A percentile compares a stretch with the other conserved stretches of the same genome.
Conservation (phyloP, 2,329 filamentous ascomycete genomes). For the Cercospora citrullina region DNA sequence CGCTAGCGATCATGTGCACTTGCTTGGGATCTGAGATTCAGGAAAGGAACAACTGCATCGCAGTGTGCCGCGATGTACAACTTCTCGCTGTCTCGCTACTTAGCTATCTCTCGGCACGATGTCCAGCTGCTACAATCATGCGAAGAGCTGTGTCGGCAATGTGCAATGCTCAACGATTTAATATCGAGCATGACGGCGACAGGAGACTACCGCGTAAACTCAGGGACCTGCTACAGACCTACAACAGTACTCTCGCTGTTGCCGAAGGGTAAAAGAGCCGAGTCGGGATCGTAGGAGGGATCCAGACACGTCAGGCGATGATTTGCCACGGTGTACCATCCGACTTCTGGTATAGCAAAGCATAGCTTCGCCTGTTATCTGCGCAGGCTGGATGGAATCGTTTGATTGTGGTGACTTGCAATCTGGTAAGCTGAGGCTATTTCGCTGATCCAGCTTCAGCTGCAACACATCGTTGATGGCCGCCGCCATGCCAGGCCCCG, state of each 20-base stretch:
- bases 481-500: not conserved
- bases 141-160: conserved; percentile 1
- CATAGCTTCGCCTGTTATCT: too few species aligned
- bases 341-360: too few species aligned
- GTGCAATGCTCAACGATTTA: not conserved
- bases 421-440: too few species aligned
- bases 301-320: not conserved
- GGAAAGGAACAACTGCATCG: too few species aligned
- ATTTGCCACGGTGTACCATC: too few species aligned
- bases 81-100: conserved; percentile 5
- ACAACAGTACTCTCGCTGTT: not conserved
- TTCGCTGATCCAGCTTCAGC: too few species aligned
- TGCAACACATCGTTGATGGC: not conserved
- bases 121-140: not conserved
- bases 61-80: not conserved
- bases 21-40: not conserved
- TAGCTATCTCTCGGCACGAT: conserved; percentile 4
- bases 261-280: not conserved
- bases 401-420: too few species aligned
- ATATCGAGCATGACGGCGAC: not conserved
- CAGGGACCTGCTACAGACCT: not conserved
- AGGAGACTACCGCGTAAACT: not conserved
- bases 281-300: not conserved
- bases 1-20: not conserved
- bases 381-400: too few species aligned